Conservation (phyloP, 2,329 filamentous ascomycete genomes). For the Fusarium domesticum region DNA sequence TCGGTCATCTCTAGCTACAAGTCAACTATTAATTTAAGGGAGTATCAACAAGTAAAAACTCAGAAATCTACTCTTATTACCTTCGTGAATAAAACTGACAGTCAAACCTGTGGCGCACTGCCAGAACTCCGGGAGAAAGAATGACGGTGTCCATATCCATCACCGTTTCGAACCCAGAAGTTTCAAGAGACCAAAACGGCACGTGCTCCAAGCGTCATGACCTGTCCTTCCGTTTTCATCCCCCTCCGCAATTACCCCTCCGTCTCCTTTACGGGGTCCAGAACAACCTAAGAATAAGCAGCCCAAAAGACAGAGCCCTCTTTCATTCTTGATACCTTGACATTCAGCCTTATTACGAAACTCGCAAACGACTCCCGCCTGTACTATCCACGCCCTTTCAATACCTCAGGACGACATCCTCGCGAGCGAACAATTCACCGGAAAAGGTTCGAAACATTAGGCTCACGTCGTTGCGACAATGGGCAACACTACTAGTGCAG, state of each 20-base stretch:
- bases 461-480: constrained; percentile 38
- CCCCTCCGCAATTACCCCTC: constrained; percentile 27
- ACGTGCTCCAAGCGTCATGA: constrained; percentile 2
- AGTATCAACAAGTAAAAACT: too few species aligned
- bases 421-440: background rate
- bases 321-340: background rate
- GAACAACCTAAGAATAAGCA: constrained; percentile 20
- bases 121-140: too few species aligned
- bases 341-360: background rate
- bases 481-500: constrained; percentile 67
- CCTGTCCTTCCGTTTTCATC: constrained; percentile 2
- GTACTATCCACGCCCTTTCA: background rate
- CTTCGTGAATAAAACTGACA: too few species aligned
- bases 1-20: too few species aligned
- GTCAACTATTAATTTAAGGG: too few species aligned
- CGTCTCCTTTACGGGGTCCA: constrained; percentile 15
- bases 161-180: background rate
- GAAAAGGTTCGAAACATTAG: background rate
- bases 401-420: background rate
- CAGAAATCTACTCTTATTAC: too few species aligned
- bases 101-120: too few species aligned
- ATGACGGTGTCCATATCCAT: too few species aligned
- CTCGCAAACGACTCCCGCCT: background rate
- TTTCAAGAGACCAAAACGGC: constrained; percentile 1
- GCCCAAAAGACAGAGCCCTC: background rate